Percentiles rank a stretch among this genome's conserved stretches.
phyloP scores from a whole-genome alignment of 371 early-diverging fungal species.

The Rhizopus stolonifer region DNA sequence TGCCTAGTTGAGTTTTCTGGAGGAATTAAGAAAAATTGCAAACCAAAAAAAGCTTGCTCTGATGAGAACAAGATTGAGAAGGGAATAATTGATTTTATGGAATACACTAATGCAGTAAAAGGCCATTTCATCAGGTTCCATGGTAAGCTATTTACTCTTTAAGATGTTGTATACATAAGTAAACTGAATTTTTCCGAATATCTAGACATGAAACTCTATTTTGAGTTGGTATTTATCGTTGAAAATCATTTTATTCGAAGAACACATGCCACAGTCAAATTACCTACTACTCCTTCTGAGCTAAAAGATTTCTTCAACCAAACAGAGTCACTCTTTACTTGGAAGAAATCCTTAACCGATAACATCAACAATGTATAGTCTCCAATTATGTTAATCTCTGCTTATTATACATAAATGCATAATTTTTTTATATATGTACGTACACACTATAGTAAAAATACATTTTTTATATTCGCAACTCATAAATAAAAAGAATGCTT shows the following conservation, averaged over 20 bases:
- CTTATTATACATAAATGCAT: conserved; percentile 2
- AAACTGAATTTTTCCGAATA: conserved; percentile 20
- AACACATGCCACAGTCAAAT: conserved; percentile 12
- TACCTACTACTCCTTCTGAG: conserved; percentile 13
- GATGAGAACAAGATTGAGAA: conserved; percentile 17
- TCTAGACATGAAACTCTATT: conserved; percentile 19
- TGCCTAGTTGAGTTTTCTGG: conserved; percentile 19
- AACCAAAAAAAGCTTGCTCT: conserved; percentile 8
- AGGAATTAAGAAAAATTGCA: conserved; percentile 19
- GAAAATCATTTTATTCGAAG: conserved; percentile 14
- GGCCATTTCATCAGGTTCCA: conserved; percentile 19
- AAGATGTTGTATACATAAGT: conserved; percentile 16
- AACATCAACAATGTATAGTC: conserved; percentile 15
- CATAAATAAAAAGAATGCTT: conserved; percentile 10
- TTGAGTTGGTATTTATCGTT: conserved; percentile 15
- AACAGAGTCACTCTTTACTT: conserved; percentile 15
- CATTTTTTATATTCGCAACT: conserved; percentile 11
- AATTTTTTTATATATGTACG: conserved; percentile 3
- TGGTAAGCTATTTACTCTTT: conserved; percentile 16
- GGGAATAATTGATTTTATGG: conserved; percentile 12
- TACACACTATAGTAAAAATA: conserved; percentile 13
- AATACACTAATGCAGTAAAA: conserved; percentile 16
- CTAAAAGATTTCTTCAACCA: conserved; percentile 17
- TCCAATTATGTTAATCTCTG: conserved; percentile 10
- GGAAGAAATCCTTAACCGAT: conserved; percentile 15